phyloP scores from a whole-genome alignment of 345 rosid species.

The Passiflora organensis region DNA sequence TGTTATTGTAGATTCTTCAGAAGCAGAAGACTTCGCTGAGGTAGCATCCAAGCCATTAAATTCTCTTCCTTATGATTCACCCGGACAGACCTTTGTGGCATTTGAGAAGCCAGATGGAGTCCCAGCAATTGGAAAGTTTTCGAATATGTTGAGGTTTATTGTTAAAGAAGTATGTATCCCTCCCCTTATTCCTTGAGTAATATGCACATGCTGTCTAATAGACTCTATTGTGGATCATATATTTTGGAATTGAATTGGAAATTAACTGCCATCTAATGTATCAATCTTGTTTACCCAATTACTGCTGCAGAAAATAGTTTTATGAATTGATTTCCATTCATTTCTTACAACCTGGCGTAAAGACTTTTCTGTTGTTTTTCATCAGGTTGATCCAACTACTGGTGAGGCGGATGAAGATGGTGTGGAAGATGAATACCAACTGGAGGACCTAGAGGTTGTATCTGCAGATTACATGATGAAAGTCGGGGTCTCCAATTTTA shows the following conservation, averaged over 20 bases:
- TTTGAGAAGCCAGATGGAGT: constrained; percentile 83
- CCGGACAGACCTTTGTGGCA: constrained; percentile 86
- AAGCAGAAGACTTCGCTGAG: constrained; percentile 80
- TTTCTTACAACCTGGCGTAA: no score
- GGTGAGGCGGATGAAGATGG: constrained; percentile 96
- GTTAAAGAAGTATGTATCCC: constrained; percentile 70
- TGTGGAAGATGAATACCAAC: constrained; percentile 94
- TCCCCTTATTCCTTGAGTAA: no score
- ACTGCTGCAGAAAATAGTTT: neutral
- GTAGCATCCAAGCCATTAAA: constrained; percentile 58
- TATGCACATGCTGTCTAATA: no score
- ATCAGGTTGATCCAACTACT: constrained; percentile 81
- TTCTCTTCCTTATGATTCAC: constrained; percentile 88
- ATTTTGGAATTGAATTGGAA: neutral
- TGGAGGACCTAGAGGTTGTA: constrained; percentile 93
- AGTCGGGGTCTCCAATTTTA: constrained; percentile 86
- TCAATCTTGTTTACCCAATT: neutral
- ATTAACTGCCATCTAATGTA: neutral
- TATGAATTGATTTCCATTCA: neutral
- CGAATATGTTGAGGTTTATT: constrained; percentile 75
- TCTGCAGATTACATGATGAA: constrained; percentile 86
- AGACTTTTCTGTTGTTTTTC: constrained; percentile 1
- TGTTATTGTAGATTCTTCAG: constrained; percentile 87
- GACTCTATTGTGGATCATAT: no score
- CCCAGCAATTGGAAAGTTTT: constrained; percentile 81